Base-by-base conservation (phyloP, 139 green algal species). In the Bryopsis sp. region DNA sequence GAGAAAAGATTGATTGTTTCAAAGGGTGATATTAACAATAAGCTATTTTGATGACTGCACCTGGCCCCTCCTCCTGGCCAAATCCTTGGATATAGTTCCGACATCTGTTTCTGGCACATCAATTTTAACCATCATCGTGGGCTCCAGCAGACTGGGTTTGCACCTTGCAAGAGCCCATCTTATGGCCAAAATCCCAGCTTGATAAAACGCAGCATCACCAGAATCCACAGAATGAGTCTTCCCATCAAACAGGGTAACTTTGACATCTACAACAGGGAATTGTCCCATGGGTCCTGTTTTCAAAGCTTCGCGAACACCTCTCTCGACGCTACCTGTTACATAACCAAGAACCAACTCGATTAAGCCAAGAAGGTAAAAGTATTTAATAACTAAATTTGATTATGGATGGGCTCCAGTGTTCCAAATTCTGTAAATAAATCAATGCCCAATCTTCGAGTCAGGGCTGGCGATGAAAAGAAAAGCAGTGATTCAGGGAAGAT, bases 201-300 rank as follows among this genome's bases (percentile, higher is more conserved):
- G 43, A 54, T 99, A 90, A 88, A 99, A 99, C 2, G 94, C 94
- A 47, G 98, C 87, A 48, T 96, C 94, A 48, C 71, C 86, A 33
- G 91, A 97, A 72, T 99, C 94, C 11, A 99, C 94, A 47, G 98
- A 93, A 79, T 99, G 94, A 84, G 96, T 98, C 58, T 76, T 88
- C 67, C 94, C 94, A 74, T 99, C 94, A 68, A 88, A 83, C 15
- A 98, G 86, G 1, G 74, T 87, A 39, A 85, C 79, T 11, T 48
- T 80, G 2, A 99, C 79, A 71, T 99, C 94, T 34, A 97, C 88
- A 39, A 97, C 92, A 28, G 92, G 92, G 88, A 93, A 97, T 58
- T 94, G 93, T 3, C 91, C 93, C 58, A 99, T 81, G 32, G 84
- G 77, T 70, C 94, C 94, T 34, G 54, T 86, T 69, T 26, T 64